These are phyloP conservation scores for Neurospora discreta DNA, from an alignment of 495 filamentous ascomycete species.

Conservation along the genomic window DNA sequence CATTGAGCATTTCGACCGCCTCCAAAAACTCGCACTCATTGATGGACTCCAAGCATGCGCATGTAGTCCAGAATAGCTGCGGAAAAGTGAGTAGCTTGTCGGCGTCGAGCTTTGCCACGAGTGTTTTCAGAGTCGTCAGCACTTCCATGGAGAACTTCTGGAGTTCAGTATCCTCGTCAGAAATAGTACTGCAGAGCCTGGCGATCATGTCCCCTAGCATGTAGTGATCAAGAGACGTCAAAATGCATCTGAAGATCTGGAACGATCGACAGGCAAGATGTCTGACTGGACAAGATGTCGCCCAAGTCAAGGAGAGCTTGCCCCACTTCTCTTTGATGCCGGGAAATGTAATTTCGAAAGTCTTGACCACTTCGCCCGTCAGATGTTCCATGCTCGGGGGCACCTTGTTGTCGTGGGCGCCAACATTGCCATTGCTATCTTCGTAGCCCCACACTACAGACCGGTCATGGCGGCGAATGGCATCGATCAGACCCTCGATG, in stretches of 20 bases:
- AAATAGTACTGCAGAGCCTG: constrained; percentile 88
- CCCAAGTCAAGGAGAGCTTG: constrained; percentile 82
- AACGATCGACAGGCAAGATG: constrained; percentile 95
- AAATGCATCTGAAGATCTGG: constrained; percentile 90
- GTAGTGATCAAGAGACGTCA: constrained; percentile 74
- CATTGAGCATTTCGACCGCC: constrained; percentile 82
- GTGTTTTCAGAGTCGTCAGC: constrained; percentile 79
- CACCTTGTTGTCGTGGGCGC: constrained; percentile 65
- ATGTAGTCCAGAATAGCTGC: constrained; percentile 94
- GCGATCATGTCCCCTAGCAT: constrained; percentile 97
- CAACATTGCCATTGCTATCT: constrained; percentile 71
- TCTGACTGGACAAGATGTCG: constrained; percentile 89
- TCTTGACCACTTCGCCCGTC: constrained; percentile 65
- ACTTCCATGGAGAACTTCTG: constrained; percentile 98
- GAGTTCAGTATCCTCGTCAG: constrained; percentile 82
- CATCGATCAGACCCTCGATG: constrained; percentile 85
- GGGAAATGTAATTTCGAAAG: constrained; percentile 78
- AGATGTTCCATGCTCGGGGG: constrained; percentile 77
- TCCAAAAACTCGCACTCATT: constrained; percentile 92
- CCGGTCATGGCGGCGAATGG: constrained; percentile 72
- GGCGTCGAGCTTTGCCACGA: constrained; percentile 73
- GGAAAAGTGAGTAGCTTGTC: constrained; percentile 76
- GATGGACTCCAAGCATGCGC: constrained; percentile 89
- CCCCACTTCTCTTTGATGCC: constrained; percentile 83
- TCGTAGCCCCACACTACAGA: constrained; percentile 90